Percentiles rank a stretch among this genome's conserved stretches.
Conservation (phyloP, 352 stramenopile species). For the Pythium aquatile region DNA sequence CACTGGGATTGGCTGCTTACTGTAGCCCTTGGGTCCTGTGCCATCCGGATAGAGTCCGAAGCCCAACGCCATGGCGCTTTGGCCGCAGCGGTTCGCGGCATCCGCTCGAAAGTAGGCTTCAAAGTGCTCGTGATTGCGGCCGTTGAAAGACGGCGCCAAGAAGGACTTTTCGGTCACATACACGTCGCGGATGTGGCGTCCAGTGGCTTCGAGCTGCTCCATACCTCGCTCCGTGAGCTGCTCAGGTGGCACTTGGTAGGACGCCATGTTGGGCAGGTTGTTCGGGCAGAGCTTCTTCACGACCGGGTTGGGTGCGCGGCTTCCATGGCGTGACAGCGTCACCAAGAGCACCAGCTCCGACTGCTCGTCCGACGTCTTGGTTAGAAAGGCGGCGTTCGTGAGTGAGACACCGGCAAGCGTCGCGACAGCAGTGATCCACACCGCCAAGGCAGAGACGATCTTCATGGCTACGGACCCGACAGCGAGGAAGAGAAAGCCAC, state of each 20-base stretch:
- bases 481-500: neutral
- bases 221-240: slow-evolving; percentile 75
- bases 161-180: slow-evolving; percentile 68
- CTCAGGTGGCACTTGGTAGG: slow-evolving; percentile 65
- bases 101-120: slow-evolving; percentile 76
- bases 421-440: neutral
- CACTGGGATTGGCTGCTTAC: slow-evolving; percentile 62
- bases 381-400: neutral
- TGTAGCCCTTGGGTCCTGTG: slow-evolving; percentile 54
- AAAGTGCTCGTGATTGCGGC: slow-evolving; percentile 53
- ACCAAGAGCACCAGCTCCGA: slow-evolving; percentile 67
- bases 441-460: neutral
- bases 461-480: neutral
- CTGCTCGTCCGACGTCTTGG: slow-evolving; percentile 14
- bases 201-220: slow-evolving; percentile 63
- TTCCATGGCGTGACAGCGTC: slow-evolving; percentile 70
- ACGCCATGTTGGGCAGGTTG: slow-evolving; percentile 53
- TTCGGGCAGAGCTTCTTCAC: slow-evolving; percentile 65
- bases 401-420: neutral
- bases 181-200: slow-evolving; percentile 63
- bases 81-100: slow-evolving; percentile 59
- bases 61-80: slow-evolving; percentile 66
- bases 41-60: slow-evolving; percentile 72
- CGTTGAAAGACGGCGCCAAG: slow-evolving; percentile 66
- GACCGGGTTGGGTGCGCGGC: slow-evolving; percentile 63